Conservation (phyloP, 2,329 filamentous ascomycete genomes). For the Fusarium burgessii region DNA sequence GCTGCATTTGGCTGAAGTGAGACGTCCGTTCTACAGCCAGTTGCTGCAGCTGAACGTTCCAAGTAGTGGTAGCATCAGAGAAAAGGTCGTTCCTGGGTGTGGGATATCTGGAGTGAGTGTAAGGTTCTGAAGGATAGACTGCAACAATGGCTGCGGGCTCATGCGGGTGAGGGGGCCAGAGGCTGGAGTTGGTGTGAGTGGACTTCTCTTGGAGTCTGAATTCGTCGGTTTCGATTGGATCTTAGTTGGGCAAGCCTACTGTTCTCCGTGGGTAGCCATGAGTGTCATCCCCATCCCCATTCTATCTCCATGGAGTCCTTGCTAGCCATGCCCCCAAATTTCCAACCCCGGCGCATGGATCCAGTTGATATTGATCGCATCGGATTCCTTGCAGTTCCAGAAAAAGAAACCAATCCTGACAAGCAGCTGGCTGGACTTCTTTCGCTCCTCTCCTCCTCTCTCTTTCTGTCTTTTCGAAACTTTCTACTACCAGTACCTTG, state of each 20-base stretch:
- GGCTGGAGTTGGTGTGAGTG: conserved; percentile 34
- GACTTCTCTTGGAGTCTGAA: conserved; percentile 20
- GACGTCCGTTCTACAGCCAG: conserved; percentile 1
- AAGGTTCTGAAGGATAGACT: conserved; percentile 5
- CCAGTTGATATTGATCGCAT: conserved; percentile 32
- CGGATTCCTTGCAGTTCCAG: conserved; percentile 33
- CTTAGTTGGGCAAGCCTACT: conserved; percentile 8
- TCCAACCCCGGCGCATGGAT: conserved; percentile 34
- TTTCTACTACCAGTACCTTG: conserved; percentile 1
- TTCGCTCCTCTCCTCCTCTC: not conserved
- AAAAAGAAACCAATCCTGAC: conserved; percentile 13
- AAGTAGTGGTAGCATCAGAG: not conserved
- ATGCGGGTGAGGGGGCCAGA: conserved; percentile 10
- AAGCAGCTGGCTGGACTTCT: conserved; percentile 6
- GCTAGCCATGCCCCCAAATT: conserved; percentile 31
- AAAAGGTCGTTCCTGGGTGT: conserved; percentile 27
- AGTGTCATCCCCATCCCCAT: conserved; percentile 32
- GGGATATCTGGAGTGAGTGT: conserved; percentile 22
- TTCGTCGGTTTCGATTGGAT: conserved; percentile 30
- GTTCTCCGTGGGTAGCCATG: conserved; percentile 15
- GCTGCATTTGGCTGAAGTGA: conserved; percentile 12
- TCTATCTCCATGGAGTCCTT: conserved; percentile 36
- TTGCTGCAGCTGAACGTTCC: not conserved
- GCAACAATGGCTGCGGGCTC: conserved; percentile 26
- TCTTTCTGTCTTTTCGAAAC: not conserved